A percentile compares a stretch with the other conserved stretches of the same genome.
Evolutionary conservation across 441 rosid genomes (phyloP).

Genomic region (Corymbia calophylla): DNA sequence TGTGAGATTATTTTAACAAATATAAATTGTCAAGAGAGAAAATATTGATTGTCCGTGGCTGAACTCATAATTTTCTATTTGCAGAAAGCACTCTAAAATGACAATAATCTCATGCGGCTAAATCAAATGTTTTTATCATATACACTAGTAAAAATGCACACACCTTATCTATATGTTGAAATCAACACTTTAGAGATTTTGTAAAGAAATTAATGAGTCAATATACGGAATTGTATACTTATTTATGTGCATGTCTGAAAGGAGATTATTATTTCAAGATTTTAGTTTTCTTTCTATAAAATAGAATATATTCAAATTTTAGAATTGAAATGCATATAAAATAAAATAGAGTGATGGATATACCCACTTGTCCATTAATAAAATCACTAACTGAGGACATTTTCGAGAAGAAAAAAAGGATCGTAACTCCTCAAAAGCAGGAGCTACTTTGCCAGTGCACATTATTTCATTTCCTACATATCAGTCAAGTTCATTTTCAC

Average conservation of each 20-base stretch:
- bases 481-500: background rate
- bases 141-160: accelerated
- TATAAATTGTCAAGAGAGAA: too few relatives aligned
- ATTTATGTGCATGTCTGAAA: too few relatives aligned
- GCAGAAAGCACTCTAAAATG: background rate
- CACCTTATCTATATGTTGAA: accelerated
- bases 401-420: background rate
- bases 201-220: background rate
- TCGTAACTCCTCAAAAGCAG: background rate
- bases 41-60: too few relatives aligned
- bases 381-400: background rate
- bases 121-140: background rate
- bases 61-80: background rate
- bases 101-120: too few relatives aligned
- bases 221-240: background rate
- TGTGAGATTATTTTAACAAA: background rate
- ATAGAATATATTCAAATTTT: background rate
- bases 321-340: background rate
- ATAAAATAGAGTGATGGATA: background rate
- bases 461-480: background rate
- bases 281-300: background rate
- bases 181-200: background rate
- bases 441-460: background rate
- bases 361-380: background rate
- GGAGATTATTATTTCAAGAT: background rate